Base-by-base conservation (phyloP, 2,329 filamentous ascomycete species). In the Arthrobotrys conoides region DNA sequence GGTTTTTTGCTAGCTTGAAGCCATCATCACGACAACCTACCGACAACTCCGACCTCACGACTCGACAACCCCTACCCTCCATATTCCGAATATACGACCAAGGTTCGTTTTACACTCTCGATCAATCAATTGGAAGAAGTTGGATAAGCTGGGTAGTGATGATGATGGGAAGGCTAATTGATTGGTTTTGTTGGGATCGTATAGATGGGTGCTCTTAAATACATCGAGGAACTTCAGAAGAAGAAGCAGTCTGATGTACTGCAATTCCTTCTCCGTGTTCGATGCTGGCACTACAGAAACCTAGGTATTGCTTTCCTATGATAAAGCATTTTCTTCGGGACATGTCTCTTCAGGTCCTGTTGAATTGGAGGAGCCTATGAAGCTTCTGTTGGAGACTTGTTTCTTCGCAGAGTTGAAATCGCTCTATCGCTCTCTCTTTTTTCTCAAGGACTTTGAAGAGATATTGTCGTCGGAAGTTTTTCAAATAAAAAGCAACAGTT, bases 171-270 rank as follows among this genome's bases (percentile, higher is more conserved):
- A 24, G 48, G 75, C 75, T 78, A 66, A 78, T 67, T 71, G 20
- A 33, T 68, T 41, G 57, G 33, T 49, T 14, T 72, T 41, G 59
- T n/a, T 61, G 46, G 24, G 36, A 41, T 16, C 16, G 77, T 57
- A 27, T 78, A 95, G 91, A 97, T 97, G 96, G 96, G 96, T 93
- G 95, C 95, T 90, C 93, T 97, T 88, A 99, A 99, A 90, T 99
- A 97, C 90, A 93, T 99, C 89, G 96, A 99, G 91, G 96, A 99
- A 91, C 92, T 99, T 90, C 94, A 97, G 88, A 98, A 99, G 94
- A 97, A 97, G 93, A 99, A 99, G 94, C 96, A 99, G 92, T 97
- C 93, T 87, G 96, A 99, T 91, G 92, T 99, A 86, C 93, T 98
- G 90, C 94, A 94, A 90, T 99, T 99, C 91, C 92, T 99, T 89